Percentiles rank a stretch among this genome's conserved stretches.
Conservation (phyloP, 768 basidiomycete species). For the Goffeauzyma gilvescens region DNA sequence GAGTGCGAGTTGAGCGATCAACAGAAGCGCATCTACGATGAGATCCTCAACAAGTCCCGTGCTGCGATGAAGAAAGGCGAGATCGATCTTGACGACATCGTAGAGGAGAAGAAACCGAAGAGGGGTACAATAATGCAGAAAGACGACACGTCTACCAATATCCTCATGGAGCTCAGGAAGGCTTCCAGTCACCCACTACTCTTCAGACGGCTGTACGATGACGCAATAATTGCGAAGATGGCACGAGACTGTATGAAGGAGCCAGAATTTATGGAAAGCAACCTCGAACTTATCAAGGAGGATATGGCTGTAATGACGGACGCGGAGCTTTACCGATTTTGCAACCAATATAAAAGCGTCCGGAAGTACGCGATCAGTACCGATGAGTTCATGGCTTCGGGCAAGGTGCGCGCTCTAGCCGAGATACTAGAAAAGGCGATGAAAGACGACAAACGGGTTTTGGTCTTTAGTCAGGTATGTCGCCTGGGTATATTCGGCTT, state of each 20-base stretch:
- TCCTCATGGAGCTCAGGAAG: slow-evolving; percentile 92
- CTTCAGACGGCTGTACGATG: slow-evolving; percentile 67
- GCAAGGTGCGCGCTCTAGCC: slow-evolving; percentile 61
- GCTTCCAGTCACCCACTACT: slow-evolving; percentile 93
- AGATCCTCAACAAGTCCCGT: slow-evolving; percentile 64
- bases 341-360: slow-evolving; percentile 53
- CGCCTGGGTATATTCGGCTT: neutral
- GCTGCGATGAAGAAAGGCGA: slow-evolving; percentile 22
- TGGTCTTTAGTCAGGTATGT: slow-evolving; percentile 83
- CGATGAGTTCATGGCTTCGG: slow-evolving; percentile 60
- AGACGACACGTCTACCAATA: slow-evolving; percentile 47
- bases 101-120: slow-evolving; percentile 27
- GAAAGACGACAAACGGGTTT: slow-evolving; percentile 52
- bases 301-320: slow-evolving; percentile 93
- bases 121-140: slow-evolving; percentile 41
- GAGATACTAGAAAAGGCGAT: slow-evolving; percentile 51
- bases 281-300: slow-evolving; percentile 75
- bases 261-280: slow-evolving; percentile 67
- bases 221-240: slow-evolving; percentile 52
- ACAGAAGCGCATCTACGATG: slow-evolving; percentile 66
- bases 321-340: slow-evolving; percentile 76
- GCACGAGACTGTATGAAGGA: slow-evolving; percentile 73
- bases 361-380: slow-evolving; percentile 48
- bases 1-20: slow-evolving; percentile 81
- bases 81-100: slow-evolving; percentile 29